These are phyloP conservation scores for Crithidia mellificae DNA, from an alignment of 208 protist species.

Conservation along the genomic window DNA sequence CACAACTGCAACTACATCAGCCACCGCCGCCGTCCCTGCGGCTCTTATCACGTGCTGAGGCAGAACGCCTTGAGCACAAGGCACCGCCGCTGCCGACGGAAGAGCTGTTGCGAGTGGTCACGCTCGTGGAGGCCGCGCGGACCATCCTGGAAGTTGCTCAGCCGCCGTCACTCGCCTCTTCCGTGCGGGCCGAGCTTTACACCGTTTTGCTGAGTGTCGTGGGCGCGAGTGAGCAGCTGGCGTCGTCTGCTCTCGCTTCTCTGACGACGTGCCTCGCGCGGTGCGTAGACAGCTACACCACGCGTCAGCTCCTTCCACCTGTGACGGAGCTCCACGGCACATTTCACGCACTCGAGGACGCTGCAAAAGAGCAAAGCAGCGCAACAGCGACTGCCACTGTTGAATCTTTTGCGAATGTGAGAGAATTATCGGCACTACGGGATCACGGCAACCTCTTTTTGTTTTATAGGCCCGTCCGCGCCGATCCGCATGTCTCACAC, in stretches of 20 bases:
- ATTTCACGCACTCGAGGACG: too few relatives aligned
- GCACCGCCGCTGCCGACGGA: slow-evolving; percentile 33
- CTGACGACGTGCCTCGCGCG: slow-evolving; percentile 51
- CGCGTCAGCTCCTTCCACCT: slow-evolving; percentile 23
- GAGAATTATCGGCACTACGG: too few relatives aligned
- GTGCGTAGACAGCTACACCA: slow-evolving; percentile 45
- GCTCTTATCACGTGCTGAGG: not conserved
- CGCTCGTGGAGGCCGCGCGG: slow-evolving; percentile 38
- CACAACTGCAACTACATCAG: not conserved
- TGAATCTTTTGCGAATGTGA: too few relatives aligned
- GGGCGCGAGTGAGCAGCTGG: slow-evolving; percentile 57
- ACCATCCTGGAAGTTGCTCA: slow-evolving; percentile 36
- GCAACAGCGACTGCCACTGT: too few relatives aligned
- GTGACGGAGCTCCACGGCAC: not conserved
- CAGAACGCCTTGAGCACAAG: slow-evolving; percentile 37
- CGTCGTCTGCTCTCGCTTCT: slow-evolving; percentile 37
- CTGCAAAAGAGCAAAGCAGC: not conserved
- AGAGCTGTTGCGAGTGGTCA: slow-evolving; percentile 35
- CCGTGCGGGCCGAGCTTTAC: slow-evolving; percentile 39
- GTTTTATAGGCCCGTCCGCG: slow-evolving; percentile 7
- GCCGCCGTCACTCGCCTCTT: slow-evolving; percentile 15
- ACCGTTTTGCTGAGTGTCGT: slow-evolving; percentile 45
- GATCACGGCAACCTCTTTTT: too few relatives aligned
- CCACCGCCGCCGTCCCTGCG: slow-evolving; percentile 5
- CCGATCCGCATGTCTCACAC: too few relatives aligned